Percentiles rank a stretch among this genome's conserved stretches.
Evolutionary conservation across 129 eudicot genomes (phyloP).

Genomic region (Scalesia atractyloides): DNA sequence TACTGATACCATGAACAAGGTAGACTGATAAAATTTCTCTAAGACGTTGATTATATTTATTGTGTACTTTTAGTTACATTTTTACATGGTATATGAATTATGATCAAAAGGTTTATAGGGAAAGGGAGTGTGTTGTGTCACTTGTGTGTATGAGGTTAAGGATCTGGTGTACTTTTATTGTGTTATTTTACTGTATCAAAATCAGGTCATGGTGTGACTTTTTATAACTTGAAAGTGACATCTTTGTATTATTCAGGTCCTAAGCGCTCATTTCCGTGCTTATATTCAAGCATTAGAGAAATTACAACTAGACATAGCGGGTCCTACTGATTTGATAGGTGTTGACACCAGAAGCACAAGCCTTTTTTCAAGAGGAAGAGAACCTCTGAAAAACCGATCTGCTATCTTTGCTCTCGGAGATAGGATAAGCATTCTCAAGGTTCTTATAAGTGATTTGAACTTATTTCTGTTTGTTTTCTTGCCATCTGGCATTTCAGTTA

Average conservation of each 20-base stretch:
- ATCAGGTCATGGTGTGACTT: neutral
- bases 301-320: conserved; percentile 86
- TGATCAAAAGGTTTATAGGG: too few relatives aligned
- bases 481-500: conserved; percentile 15
- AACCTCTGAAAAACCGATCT: conserved; percentile 94
- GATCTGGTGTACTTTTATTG: too few relatives aligned
- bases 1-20: conserved; percentile 98
- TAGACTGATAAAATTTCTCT: conserved; percentile 23
- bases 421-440: conserved; percentile 89
- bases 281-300: conserved; percentile 95
- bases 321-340: conserved; percentile 91
- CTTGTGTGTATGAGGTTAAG: too few relatives aligned
- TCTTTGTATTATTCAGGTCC: conserved; percentile 50
- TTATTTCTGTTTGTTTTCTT: conserved; percentile 11
- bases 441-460: conserved; percentile 30
- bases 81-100: neutral
- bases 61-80: neutral
- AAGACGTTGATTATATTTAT: neutral
- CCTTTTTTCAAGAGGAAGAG: conserved; percentile 90
- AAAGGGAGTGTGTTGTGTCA: too few relatives aligned
- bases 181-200: too few relatives aligned
- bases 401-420: conserved; percentile 98
- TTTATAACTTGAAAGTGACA: neutral
- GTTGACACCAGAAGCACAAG: conserved; percentile 85
- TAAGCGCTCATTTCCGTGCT: conserved; percentile 94